phyloP scores from a whole-genome alignment of 768 basidiomycete genomes.

The Mycena galericulata region DNA sequence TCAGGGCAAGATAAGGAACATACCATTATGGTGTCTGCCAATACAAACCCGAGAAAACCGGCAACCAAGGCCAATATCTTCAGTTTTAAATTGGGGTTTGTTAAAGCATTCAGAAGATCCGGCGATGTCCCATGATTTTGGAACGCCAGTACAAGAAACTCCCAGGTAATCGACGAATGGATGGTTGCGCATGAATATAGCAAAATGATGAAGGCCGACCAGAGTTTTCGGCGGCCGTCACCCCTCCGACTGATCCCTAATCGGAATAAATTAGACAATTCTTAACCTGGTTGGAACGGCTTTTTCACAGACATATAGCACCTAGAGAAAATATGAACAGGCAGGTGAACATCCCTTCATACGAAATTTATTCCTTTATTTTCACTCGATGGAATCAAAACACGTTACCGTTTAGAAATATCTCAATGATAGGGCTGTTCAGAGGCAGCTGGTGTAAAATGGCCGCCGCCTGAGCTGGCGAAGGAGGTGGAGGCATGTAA shows the following conservation, averaged over 20 bases:
- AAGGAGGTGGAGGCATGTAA: too few relatives aligned
- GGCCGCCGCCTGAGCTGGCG: not conserved
- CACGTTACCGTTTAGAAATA: slow-evolving; percentile 6
- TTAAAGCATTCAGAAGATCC: slow-evolving; percentile 5
- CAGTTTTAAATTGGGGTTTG: not conserved
- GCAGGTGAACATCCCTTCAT: not conserved
- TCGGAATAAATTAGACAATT: not conserved
- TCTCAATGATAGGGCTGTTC: slow-evolving; percentile 1
- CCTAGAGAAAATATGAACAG: not conserved
- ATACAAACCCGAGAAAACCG: not conserved
- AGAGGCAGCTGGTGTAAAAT: slow-evolving; percentile 24
- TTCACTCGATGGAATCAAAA: too few relatives aligned
- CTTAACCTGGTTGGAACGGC: too few relatives aligned
- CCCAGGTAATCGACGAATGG: not conserved
- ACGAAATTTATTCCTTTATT: not conserved
- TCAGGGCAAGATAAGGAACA: not conserved
- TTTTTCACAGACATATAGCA: not conserved
- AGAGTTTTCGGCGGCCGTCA: not conserved
- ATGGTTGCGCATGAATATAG: slow-evolving; percentile 6
- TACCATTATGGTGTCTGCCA: slow-evolving; percentile 16
- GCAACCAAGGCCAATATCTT: not conserved
- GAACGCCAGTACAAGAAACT: not conserved
- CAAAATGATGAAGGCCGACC: not conserved
- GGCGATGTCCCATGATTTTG: slow-evolving; percentile 1
- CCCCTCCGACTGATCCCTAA: not conserved